These are phyloP conservation scores for Blastobotrys apis DNA, from an alignment of 1,139 yeast genomes.

Conservation along the genomic window DNA sequence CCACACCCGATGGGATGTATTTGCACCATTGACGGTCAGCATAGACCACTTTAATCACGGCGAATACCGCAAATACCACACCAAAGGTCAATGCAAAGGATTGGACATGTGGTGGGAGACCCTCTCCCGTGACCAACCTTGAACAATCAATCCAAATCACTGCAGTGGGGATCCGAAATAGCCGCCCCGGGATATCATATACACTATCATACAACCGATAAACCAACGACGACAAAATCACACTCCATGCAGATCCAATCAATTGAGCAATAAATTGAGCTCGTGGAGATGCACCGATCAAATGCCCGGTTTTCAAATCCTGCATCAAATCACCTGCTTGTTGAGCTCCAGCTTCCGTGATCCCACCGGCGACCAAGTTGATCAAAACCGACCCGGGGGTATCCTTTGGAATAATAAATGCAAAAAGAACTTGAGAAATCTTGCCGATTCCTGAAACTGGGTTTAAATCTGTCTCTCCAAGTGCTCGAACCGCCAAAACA, in stretches of 20 bases:
- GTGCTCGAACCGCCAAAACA: slow-evolving; percentile 82
- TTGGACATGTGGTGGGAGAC: slow-evolving; percentile 75
- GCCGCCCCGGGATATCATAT: slow-evolving; percentile 75
- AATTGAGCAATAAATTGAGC: slow-evolving; percentile 90
- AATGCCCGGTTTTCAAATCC: slow-evolving; percentile 90
- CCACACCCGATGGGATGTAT: slow-evolving; percentile 88
- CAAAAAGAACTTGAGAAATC: slow-evolving; percentile 82
- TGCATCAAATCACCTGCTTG: slow-evolving; percentile 99
- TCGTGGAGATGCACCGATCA: slow-evolving; percentile 85
- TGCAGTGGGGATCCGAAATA: slow-evolving; percentile 89
- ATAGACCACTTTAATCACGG: slow-evolving; percentile 42
- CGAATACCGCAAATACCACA: slow-evolving; percentile 59
- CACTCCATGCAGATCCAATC: slow-evolving; percentile 81
- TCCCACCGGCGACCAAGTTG: slow-evolving; percentile 90
- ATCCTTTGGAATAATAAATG: slow-evolving; percentile 66
- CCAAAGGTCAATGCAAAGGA: slow-evolving; percentile 66
- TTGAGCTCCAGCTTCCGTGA: slow-evolving; percentile 98
- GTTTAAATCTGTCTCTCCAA: slow-evolving; percentile 94
- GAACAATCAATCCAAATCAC: slow-evolving; percentile 97
- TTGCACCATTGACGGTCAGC: slow-evolving; percentile 42
- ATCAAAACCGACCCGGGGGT: slow-evolving; percentile 80
- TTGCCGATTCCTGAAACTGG: slow-evolving; percentile 98
- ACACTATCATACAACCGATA: slow-evolving; percentile 76
- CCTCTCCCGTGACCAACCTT: slow-evolving; percentile 84
- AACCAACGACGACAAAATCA: slow-evolving; percentile 72